Conservation (phyloP, 306 rosid genomes). For the Abrus pulchellus region DNA sequence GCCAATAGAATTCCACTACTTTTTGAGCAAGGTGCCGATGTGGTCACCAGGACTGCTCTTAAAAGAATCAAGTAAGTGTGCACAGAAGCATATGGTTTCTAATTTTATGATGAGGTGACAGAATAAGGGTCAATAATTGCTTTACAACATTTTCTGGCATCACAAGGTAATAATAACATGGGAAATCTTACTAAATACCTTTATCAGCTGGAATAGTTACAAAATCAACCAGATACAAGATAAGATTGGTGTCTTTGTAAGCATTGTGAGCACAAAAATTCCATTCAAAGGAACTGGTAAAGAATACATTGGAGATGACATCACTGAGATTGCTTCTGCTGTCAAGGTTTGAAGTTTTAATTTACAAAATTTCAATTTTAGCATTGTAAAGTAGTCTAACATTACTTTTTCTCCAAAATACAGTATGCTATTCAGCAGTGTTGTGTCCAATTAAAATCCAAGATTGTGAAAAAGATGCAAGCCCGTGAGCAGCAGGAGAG, state of each 20-base stretch:
- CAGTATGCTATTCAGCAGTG: constrained; percentile 98
- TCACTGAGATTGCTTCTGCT: constrained; percentile 92
- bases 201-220: constrained; percentile 87
- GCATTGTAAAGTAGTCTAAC: constrained; percentile 42
- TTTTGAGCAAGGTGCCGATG: constrained; percentile 99
- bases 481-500: constrained; percentile 99
- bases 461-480: constrained; percentile 91
- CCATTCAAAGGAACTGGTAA: constrained; percentile 99
- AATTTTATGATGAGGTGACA: constrained; percentile 12
- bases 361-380: constrained; percentile 37
- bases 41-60: constrained; percentile 91
- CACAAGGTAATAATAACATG: not conserved
- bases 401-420: constrained; percentile 29
- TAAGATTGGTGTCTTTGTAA: constrained; percentile 91
- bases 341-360: constrained; percentile 72
- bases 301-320: constrained; percentile 98
- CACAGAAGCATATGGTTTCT: constrained; percentile 23
- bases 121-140: constrained; percentile 27
- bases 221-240: constrained; percentile 97
- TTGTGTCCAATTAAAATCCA: constrained; percentile 90
- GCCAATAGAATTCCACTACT: constrained; percentile 99
- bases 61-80: constrained; percentile 88
- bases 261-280: constrained; percentile 96
- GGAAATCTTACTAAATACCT: constrained; percentile 31
- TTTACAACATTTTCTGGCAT: constrained; percentile 39